Percentiles rank a stretch among this genome's conserved stretches.
phyloP scores from a whole-genome alignment of 2,329 filamentous ascomycete genomes.

The Colletotrichum sp. region DNA sequence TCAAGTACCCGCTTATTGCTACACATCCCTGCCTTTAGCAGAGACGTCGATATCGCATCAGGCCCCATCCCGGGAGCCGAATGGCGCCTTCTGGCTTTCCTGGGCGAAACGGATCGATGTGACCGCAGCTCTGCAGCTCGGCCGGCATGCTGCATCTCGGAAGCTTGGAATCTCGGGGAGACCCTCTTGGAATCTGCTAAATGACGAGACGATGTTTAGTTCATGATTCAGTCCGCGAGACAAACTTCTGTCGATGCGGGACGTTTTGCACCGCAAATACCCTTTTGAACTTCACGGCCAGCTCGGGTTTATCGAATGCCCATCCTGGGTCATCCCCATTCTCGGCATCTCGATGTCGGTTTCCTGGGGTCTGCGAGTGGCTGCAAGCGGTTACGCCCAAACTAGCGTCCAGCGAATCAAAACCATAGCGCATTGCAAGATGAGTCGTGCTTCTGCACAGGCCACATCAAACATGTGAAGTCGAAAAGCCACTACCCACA shows the following conservation, averaged over 20 bases:
- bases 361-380: neutral
- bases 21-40: slow-evolving; percentile 2
- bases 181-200: slow-evolving; percentile 1
- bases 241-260: neutral
- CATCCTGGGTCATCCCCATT: neutral
- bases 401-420: neutral
- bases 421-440: slow-evolving; percentile 4
- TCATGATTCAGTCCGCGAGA: slow-evolving; percentile 9
- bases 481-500: slow-evolving; percentile 5
- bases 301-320: neutral
- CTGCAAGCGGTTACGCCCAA: slow-evolving; percentile 2
- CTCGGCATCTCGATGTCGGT: neutral
- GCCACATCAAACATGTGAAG: slow-evolving; percentile 19
- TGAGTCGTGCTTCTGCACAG: slow-evolving; percentile 7
- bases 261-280: neutral
- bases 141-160: slow-evolving; percentile 12
- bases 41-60: neutral
- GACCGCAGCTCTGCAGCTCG: neutral
- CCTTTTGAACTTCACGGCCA: neutral
- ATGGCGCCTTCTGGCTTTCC: neutral
- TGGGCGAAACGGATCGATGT: slow-evolving; percentile 1
- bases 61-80: neutral
- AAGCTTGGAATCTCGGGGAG: slow-evolving; percentile 12
- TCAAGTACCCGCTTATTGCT: neutral
- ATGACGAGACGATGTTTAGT: slow-evolving; percentile 5